Evolutionary conservation across 2,329 filamentous ascomycete genomes (phyloP), one percentile per base, ranked within the genome.

Genomic region (Rhynchosporium secalis): DNA sequence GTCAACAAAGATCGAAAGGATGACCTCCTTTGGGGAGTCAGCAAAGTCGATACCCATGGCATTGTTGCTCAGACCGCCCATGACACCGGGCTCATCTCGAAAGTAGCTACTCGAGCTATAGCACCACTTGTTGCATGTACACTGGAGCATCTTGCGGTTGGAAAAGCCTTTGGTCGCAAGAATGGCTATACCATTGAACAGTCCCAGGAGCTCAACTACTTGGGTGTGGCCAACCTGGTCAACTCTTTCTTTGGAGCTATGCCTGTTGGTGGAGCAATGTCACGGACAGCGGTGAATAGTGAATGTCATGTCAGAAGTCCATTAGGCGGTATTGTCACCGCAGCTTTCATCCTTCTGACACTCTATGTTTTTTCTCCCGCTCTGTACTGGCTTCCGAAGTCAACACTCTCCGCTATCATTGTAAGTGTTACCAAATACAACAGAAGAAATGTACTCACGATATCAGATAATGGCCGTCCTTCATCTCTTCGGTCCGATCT

Each of bases 311-410:
- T 88, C 69, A 82, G 81, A 64, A 86, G 83, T 5, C 86, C 86
- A 0, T 75, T 87, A 0, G 85, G 82, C 47, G 85, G 86, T 4
- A 67, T 86, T 28, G 77, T 89, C 59, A 87, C 86, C 0, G 81
- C 84, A 2, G 84, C 79, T 4, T 83, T 87, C 55, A 83, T 89
- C 20, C 76, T 89, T 7, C 72, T 89, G 1, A 85, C 81, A 26
- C 81, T 89, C 28, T 88, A 85, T 69, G 80, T 85, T 63, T 81
- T 88, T 46, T 83, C 82, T 0, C 82, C 82, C 0, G 82, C 83
- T 0, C 77, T 89, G 0, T 88, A 85, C 74, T 89, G 86, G 85
- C 85, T 89, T 28, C 86, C 86, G 1, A 87, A 87, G 67, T 80
- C 86, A 0, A 86, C 84, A 0, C 77, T 88, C 1, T 81, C 86